Conservation (phyloP, 208 protist species). For the Spongospora subterranea region DNA sequence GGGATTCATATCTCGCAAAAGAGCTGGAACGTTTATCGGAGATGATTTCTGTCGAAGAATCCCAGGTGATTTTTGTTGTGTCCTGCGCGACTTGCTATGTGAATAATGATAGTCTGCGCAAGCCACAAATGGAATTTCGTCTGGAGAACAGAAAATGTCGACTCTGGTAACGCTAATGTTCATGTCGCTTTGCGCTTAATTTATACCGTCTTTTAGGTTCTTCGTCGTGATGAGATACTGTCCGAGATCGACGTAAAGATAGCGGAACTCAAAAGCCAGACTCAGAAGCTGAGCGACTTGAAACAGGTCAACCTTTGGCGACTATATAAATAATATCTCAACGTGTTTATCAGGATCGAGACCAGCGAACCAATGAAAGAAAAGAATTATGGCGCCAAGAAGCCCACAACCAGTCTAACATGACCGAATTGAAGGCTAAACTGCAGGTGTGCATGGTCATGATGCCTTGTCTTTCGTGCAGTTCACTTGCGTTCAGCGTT, state of each 20-base stretch:
- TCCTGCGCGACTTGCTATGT: conserved; percentile 44
- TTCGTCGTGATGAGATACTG: neutral
- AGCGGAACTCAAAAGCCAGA: neutral
- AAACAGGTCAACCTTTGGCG: neutral
- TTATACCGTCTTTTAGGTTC: neutral
- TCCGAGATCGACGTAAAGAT: neutral
- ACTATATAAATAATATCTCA: neutral
- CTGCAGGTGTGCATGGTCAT: conserved; percentile 66
- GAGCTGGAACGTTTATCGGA: neutral
- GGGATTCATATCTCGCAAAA: conserved; percentile 27
- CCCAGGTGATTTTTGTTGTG: neutral
- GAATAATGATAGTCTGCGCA: neutral
- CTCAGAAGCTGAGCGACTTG: neutral
- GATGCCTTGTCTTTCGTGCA: conserved; percentile 74
- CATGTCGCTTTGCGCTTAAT: neutral
- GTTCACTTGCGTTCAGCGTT: conserved; percentile 63
- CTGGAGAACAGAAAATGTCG: neutral
- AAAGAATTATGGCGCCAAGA: conserved; percentile 19
- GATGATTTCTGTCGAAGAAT: neutral
- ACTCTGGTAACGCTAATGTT: neutral
- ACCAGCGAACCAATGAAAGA: neutral
- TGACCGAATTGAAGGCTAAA: conserved; percentile 76
- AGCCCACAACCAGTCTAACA: neutral
- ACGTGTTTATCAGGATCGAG: neutral
- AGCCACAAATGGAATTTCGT: neutral